Base-by-base conservation (phyloP, 2,329 filamentous ascomycete genomes). In the Ilyonectria robusta region DNA sequence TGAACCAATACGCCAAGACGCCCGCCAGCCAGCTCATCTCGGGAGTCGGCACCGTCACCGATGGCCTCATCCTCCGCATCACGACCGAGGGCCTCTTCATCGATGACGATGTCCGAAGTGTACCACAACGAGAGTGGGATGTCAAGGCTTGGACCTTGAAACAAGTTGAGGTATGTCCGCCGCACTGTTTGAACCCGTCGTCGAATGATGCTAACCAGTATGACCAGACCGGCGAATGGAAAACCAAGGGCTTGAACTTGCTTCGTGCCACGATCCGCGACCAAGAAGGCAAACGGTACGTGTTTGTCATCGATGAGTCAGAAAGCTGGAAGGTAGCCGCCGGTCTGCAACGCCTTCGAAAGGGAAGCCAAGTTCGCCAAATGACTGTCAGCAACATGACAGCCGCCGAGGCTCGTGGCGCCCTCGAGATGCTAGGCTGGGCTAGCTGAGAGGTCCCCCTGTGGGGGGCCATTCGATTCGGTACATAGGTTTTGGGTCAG, bases 141-240 rank as follows among this genome's bases (percentile, higher is more conserved):
- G 91, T 98, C 78, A 98, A 98, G 81, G 95, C 95, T 29, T 98
- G 96, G 96, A 97, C 94, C 48, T 88, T 99, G 82, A 98, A 97
- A 83, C 85, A 92, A 71, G 90, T 97, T 81, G 96, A 98, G 88
- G 91, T 96, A 84, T 94, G 89, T 94, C 86, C 88, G 2, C 17
- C 13, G 76, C 88, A 91, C 80, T 89, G 83, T 79, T 83, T 88
- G 79, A 84, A 83, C 78, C 79, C 81, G 72, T 81, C 80, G 44
- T 75, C 77, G 87, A 86, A 72, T 87, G 86, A 83, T 78, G 80
- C 83, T 81, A 82, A 84, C 78, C 77, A 80, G 48, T 77, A 75
- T 59, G 81, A 80, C 59, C 85, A 86, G 83, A 84, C 83, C 55
- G 88, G 87, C 65, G 86, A 87, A 71, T 86, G 84, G 83, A 87